These are phyloP conservation scores for Carpinus viminea DNA, from an alignment of 306 rosid species.

Conservation along the genomic window DNA sequence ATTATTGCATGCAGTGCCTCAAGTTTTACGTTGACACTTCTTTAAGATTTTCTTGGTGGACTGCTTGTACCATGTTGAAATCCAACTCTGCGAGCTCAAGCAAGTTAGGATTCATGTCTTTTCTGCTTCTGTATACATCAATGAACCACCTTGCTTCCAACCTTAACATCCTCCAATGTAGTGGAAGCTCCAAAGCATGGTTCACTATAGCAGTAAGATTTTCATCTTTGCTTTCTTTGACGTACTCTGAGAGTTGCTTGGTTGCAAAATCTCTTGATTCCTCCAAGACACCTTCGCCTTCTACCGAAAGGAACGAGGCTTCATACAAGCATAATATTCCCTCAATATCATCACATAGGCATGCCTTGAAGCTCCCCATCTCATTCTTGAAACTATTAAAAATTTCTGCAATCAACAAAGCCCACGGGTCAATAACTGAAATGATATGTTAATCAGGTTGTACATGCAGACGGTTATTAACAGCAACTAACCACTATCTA, in stretches of 20 bases:
- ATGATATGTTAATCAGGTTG: too few relatives aligned
- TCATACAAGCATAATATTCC: constrained; percentile 39
- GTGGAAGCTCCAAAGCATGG: constrained; percentile 42
- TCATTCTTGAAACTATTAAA: constrained; percentile 20
- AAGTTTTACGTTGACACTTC: constrained; percentile 5
- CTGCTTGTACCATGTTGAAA: constrained; percentile 17
- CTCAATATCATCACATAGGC: neutral
- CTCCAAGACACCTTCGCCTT: constrained; percentile 33
- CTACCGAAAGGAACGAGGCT: constrained; percentile 28
- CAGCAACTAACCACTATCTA: too few relatives aligned
- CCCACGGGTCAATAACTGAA: neutral
- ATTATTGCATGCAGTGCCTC: too few relatives aligned
- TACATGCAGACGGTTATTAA: too few relatives aligned
- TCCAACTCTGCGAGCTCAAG: constrained; percentile 9
- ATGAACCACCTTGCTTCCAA: constrained; percentile 25
- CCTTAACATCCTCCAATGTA: constrained; percentile 40
- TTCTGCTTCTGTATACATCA: constrained; percentile 12
- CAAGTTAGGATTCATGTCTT: neutral
- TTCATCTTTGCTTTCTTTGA: neutral
- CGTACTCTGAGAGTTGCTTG: constrained; percentile 2
- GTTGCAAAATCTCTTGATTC: constrained; percentile 25
- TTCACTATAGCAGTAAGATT: neutral
- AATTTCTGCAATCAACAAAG: neutral
- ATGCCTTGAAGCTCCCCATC: too few relatives aligned
- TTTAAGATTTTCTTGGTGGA: constrained; percentile 16